Conservation (phyloP, 1,284 basidiomycete genomes). For the Leccinum fuscescens region DNA sequence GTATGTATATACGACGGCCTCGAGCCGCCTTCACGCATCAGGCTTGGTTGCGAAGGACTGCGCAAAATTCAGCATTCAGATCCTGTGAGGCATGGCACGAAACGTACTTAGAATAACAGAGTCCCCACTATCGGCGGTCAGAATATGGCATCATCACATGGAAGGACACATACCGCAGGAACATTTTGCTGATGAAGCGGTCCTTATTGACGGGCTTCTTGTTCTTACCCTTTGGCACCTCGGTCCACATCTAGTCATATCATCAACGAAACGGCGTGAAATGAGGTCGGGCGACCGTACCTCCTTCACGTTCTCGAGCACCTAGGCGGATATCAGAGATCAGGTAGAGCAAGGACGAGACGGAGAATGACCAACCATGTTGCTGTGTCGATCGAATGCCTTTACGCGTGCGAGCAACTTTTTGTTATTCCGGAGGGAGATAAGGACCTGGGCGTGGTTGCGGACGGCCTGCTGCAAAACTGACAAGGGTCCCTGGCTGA, state of each 20-base stretch:
- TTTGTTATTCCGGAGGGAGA: conserved; percentile 97
- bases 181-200: conserved; percentile 99
- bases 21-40: conserved; percentile 29
- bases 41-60: conserved; percentile 86
- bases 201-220: conserved; percentile 99
- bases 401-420: conserved; percentile 97
- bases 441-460: conserved; percentile 97
- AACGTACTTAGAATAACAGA: conserved; percentile 90
- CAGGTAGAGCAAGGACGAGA: conserved; percentile 9
- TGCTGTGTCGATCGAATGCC: conserved; percentile 98
- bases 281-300: conserved; percentile 39
- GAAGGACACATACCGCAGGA: conserved; percentile 61
- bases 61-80: conserved; percentile 14
- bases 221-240: conserved; percentile 95
- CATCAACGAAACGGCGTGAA: conserved; percentile 6
- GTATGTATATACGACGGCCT: background rate
- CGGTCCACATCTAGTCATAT: conserved; percentile 90
- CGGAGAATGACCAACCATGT: conserved; percentile 72
- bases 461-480: conserved; percentile 97
- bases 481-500: conserved; percentile 95
- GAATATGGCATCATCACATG: conserved; percentile 11
- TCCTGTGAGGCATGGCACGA: conserved; percentile 8
- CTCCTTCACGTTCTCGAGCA: conserved; percentile 97
- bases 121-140: conserved; percentile 64
- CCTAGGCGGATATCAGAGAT: conserved; percentile 44